Conservation (phyloP, 805 yeast genomes). For the Lachancea meyersii region DNA sequence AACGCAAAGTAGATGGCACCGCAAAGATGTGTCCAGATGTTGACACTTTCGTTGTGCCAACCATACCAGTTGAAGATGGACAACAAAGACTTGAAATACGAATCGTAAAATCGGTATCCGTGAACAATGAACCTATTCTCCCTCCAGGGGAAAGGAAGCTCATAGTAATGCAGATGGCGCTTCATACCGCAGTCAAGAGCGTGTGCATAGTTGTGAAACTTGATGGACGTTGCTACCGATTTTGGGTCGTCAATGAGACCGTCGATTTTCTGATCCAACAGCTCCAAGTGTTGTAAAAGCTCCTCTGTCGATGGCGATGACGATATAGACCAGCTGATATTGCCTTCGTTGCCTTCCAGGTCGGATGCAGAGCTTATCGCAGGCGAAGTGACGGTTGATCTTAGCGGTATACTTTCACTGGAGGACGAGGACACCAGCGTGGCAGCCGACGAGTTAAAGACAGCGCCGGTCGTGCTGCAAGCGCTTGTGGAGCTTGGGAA, state of each 20-base stretch:
- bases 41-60: conserved; percentile 81
- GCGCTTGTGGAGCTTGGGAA: conserved; percentile 2
- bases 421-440: conserved; percentile 8
- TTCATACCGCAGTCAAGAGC: conserved; percentile 40
- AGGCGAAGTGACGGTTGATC: not conserved
- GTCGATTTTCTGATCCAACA: conserved; percentile 7
- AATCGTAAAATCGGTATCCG: conserved; percentile 78
- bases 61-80: conserved; percentile 46
- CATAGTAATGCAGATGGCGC: conserved; percentile 68
- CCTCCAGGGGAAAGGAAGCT: conserved; percentile 87
- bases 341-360: not conserved
- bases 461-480: not conserved
- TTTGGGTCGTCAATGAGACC: conserved; percentile 10
- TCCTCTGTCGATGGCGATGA: conserved; percentile 7
- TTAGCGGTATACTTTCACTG: not conserved
- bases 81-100: conserved; percentile 51
- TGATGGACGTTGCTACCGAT: conserved; percentile 18
- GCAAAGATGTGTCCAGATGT: conserved; percentile 85
- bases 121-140: conserved; percentile 79
- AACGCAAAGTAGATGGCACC: conserved; percentile 60
- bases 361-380: not conserved
- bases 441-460: conserved; percentile 6
- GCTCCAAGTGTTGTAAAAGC: conserved; percentile 9
- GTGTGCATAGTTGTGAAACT: conserved; percentile 41
- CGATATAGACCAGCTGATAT: not conserved